Conservation (phyloP, 352 stramenopile genomes). For the Stramenopiles sp. region DNA sequence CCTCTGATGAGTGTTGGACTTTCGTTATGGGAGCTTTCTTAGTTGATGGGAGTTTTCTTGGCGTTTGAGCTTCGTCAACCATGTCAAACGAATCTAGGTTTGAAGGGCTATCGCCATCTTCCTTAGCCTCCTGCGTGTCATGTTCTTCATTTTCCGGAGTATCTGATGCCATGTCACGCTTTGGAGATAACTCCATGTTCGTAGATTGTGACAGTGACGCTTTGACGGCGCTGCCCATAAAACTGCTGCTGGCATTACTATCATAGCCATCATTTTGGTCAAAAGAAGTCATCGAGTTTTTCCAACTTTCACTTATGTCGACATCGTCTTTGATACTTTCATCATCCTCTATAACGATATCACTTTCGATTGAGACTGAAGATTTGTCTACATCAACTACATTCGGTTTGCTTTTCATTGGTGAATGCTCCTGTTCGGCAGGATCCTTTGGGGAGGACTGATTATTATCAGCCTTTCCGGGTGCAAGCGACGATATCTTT, state of each 20-base stretch:
- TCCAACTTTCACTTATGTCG: neutral
- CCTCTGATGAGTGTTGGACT: too few relatives aligned
- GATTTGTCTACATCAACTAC: neutral
- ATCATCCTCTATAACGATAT: neutral
- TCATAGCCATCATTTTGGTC: neutral
- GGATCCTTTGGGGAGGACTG: neutral
- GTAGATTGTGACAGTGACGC: neutral
- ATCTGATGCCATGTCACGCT: too few relatives aligned
- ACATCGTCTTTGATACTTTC: neutral
- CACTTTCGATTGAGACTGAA: neutral
- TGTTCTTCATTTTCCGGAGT: too few relatives aligned
- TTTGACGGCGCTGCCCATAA: neutral
- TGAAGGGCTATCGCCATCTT: neutral
- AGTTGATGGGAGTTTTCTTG: neutral
- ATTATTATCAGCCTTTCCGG: neutral
- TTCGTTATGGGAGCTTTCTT: neutral
- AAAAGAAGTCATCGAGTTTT: neutral
- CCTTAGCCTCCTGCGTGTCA: neutral
- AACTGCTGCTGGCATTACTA: neutral
- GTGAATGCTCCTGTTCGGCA: neutral
- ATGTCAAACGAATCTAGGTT: neutral
- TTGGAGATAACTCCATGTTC: too few relatives aligned
- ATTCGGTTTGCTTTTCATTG: neutral
- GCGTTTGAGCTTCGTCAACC: neutral
- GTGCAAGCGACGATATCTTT: neutral